phyloP scores from a whole-genome alignment of 345 rosid species.

The Conringia planisiliqua region DNA sequence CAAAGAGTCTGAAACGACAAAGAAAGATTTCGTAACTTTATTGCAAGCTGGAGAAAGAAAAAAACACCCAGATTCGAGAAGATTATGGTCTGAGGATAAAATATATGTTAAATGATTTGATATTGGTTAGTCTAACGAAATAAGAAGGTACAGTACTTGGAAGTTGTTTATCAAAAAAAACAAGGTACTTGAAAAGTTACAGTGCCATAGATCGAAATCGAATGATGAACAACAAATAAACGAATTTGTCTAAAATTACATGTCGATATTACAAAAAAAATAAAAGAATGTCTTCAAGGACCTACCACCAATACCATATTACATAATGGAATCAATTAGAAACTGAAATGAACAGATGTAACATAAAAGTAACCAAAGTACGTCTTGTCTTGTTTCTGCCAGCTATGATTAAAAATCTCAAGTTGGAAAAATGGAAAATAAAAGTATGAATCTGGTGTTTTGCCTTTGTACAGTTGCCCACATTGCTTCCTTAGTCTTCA shows the following conservation, averaged over 20 bases:
- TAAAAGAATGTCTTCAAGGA: constrained; percentile 6
- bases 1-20: not conserved
- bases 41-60: too few relatives aligned
- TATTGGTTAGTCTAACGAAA: constrained; percentile 6
- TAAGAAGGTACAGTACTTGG: not conserved
- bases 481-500: constrained; percentile 24
- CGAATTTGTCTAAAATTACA: constrained; percentile 20
- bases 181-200: not conserved
- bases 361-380: constrained; percentile 22
- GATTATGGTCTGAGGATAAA: not conserved
- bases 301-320: constrained; percentile 23
- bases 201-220: constrained; percentile 1
- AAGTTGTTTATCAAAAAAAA: not conserved
- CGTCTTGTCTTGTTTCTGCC: constrained; percentile 9
- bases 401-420: constrained; percentile 1
- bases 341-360: constrained; percentile 7
- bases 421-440: not conserved
- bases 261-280: not conserved
- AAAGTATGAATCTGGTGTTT: constrained; percentile 14
- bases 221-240: constrained; percentile 19
- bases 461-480: constrained; percentile 32
- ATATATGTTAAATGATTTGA: not conserved
- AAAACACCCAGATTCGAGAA: too few relatives aligned
- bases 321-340: constrained; percentile 27
- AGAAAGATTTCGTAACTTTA: not conserved